These are phyloP conservation scores for Stemphylium beticola DNA, from an alignment of 2,329 filamentous ascomycete species.

Conservation along the genomic window DNA sequence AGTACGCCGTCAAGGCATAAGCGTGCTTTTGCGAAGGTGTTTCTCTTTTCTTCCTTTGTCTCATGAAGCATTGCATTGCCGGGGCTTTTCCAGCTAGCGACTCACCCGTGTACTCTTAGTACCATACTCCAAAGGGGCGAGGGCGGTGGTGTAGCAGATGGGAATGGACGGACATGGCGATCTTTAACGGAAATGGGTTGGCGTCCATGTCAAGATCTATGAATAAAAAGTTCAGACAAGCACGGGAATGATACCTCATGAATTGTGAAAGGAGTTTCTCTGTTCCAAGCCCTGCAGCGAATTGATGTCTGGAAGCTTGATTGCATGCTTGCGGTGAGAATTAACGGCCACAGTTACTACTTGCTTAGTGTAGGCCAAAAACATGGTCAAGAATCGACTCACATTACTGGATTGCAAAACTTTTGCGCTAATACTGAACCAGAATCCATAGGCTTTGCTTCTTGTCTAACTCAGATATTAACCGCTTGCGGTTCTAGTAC, in stretches of 20 bases:
- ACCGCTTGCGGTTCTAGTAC: background rate
- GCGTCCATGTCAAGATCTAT: conserved; percentile 51
- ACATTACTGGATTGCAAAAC: background rate
- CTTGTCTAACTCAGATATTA: background rate
- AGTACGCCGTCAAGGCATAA: conserved; percentile 95
- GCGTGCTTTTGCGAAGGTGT: conserved; percentile 34
- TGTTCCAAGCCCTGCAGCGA: background rate
- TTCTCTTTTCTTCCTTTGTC: conserved; percentile 47
- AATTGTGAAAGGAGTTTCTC: conserved; percentile 18
- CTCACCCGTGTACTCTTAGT: conserved; percentile 50
- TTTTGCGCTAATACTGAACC: conserved; percentile 4
- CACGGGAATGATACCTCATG: conserved; percentile 26
- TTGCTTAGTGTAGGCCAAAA: background rate
- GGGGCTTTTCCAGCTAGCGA: conserved; percentile 48
- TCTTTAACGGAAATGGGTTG: conserved; percentile 48
- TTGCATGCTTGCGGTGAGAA: background rate
- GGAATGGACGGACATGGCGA: conserved; percentile 43
- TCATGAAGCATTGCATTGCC: conserved; percentile 52
- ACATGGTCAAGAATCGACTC: background rate
- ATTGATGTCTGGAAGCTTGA: background rate
- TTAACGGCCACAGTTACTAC: too few species aligned
- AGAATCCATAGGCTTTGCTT: background rate
- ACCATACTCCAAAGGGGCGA: conserved; percentile 41
- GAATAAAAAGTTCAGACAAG: conserved; percentile 50
- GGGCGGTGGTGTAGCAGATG: conserved; percentile 40